phyloP scores from a whole-genome alignment of 306 rosid genomes.

The Begonia fuchsioides region DNA sequence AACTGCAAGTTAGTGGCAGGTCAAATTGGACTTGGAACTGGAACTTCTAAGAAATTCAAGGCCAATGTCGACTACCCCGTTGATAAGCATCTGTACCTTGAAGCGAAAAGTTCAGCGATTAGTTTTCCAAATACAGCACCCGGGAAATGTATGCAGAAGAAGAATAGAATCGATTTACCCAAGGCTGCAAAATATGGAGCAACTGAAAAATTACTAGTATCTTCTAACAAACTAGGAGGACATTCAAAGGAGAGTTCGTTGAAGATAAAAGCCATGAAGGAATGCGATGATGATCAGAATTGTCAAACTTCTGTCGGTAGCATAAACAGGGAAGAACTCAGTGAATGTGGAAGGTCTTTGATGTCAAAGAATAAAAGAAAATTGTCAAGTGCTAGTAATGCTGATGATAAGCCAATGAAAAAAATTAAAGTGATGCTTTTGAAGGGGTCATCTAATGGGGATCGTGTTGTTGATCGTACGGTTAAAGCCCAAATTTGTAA shows the following conservation, averaged over 20 bases:
- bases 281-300: conserved; percentile 29
- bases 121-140: conserved; percentile 18
- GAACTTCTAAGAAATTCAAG: conserved; percentile 36
- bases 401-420: conserved; percentile 26
- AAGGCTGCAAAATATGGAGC: too few species aligned
- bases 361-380: conserved; percentile 18
- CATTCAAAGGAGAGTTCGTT: too few species aligned
- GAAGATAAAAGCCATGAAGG: conserved; percentile 46
- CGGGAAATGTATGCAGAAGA: conserved; percentile 28
- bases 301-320: conserved; percentile 16
- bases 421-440: conserved; percentile 19
- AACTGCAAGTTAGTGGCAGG: conserved; percentile 34
- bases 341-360: conserved; percentile 25
- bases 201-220: too few species aligned
- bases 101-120: conserved; percentile 22
- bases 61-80: conserved; percentile 16
- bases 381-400: conserved; percentile 14
- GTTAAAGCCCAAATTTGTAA: conserved; percentile 19
- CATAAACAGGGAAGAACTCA: conserved; percentile 19
- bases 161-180: conserved; percentile 28
- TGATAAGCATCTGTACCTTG: conserved; percentile 20
- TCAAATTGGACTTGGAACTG: conserved; percentile 19
- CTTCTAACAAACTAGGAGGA: too few species aligned
- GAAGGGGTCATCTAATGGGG: conserved; percentile 16
- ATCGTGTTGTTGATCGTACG: conserved; percentile 11